Conservation (phyloP, 2,329 filamentous ascomycete species). For the Epichloe hybrida region DNA sequence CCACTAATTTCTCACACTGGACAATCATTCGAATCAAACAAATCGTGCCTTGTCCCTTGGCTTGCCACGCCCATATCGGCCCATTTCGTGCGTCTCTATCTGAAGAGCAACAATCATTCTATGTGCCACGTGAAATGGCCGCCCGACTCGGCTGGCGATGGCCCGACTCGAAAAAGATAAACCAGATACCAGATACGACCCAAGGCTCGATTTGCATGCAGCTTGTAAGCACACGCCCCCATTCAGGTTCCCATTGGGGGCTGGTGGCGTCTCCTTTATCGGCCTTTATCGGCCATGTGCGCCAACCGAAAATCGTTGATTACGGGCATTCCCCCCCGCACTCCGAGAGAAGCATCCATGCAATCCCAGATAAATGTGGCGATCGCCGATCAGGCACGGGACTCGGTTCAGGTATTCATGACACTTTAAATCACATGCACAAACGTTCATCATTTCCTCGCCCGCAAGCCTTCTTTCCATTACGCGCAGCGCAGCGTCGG, state of each 20-base stretch:
- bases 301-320: background rate
- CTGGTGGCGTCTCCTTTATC: slow-evolving; percentile 5
- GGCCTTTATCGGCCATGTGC: slow-evolving; percentile 4
- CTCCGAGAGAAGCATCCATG: background rate
- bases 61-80: too few species aligned
- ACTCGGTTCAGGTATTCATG: too few species aligned
- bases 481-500: background rate
- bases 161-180: background rate
- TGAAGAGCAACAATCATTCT: too few species aligned
- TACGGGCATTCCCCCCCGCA: slow-evolving; percentile 4
- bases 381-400: background rate
- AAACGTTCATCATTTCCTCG: background rate
- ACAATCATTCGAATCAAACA: too few species aligned
- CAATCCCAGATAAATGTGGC: background rate
- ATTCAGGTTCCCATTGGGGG: too few species aligned
- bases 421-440: background rate
- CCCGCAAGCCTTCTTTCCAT: background rate
- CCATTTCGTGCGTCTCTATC: too few species aligned
- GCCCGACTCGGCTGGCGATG: background rate
- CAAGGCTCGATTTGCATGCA: background rate
- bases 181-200: background rate
- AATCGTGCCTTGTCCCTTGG: too few species aligned
- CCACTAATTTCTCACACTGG: too few species aligned
- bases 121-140: background rate
- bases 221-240: background rate